Evolutionary conservation across 2,329 filamentous ascomycete genomes (phyloP), one percentile per base, ranked within the genome.

Genomic region (Trichophyton benhamiae): DNA sequence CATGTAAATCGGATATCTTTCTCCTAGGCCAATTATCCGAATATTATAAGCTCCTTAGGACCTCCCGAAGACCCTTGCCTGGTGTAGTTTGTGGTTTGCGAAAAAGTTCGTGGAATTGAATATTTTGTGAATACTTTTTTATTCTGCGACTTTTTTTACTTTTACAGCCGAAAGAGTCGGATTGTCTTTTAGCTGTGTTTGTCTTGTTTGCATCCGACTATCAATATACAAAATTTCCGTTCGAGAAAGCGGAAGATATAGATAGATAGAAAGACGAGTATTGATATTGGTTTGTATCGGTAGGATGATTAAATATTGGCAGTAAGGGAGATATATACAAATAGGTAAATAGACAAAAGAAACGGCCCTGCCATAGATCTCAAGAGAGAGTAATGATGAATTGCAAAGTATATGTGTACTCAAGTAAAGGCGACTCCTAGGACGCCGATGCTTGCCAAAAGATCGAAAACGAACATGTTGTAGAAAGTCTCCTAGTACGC

Each of bases 361-460:
- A 44, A 44, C 6, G 11, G 41, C 15, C 13, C 41, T 6, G 41
- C 41, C n/a, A 44, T 44, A 6, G 15, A 44, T 17, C 41, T 38
- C 15, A 44, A 44, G 17, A 15, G 27, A 57, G 8, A 41, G 17
- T n/a, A 57, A n/a, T 9, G n/a, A 57, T 30, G 22, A 55, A 17
- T 15, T 22, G 22, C 11, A 38, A 38, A 1, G 33, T 38, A 38
- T 38, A 13, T 38, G 3, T 38, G 33, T 38, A 38, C 7, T 55
- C 20, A 55, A 55, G 30, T 22, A 41, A 57, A 57, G 53, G 36
- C 27, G 27, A 62, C 60, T 36, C 60, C 60, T 20, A 9, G 25
- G 42, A 62, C 57, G 53, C 53, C 42, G 22, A 41, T 17, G 60
- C 57, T 53, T 53, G 55, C 57, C 33, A 53, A n/a, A 57, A 17